Evolutionary conservation across 2,329 filamentous ascomycete species (phyloP).

Genomic region (Fusarium poae): DNA sequence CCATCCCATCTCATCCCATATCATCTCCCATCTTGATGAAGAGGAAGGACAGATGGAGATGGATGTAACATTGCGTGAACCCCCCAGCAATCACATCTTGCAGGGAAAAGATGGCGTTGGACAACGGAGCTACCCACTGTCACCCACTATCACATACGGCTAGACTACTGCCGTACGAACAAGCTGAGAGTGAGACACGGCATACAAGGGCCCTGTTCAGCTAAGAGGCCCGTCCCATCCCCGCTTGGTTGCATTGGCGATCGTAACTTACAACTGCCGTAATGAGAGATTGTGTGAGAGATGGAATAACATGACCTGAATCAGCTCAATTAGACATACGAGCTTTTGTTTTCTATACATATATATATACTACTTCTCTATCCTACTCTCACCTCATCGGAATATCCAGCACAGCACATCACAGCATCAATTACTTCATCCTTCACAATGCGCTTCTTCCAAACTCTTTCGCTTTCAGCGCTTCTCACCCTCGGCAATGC

Average conservation of each 20-base stretch:
- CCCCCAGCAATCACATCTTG: background rate
- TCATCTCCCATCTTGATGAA: background rate
- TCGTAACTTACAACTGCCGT: constrained; percentile 6
- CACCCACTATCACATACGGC: background rate
- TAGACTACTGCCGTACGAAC: background rate
- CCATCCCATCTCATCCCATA: background rate
- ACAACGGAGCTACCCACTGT: background rate
- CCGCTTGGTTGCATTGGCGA: constrained; percentile 1
- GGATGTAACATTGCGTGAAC: background rate
- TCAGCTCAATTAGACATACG: constrained; percentile 17
- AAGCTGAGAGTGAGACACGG: constrained; percentile 11
- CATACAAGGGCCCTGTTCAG: constrained; percentile 1
- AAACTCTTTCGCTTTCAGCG: constrained; percentile 14
- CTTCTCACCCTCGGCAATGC: constrained; percentile 35
- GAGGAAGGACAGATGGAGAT: background rate
- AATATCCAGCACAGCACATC: background rate
- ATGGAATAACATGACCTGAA: background rate
- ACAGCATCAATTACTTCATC: background rate
- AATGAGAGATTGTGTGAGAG: constrained; percentile 1
- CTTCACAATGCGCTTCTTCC: constrained; percentile 38
- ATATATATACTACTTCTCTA: background rate
- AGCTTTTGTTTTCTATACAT: background rate
- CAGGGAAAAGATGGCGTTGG: background rate
- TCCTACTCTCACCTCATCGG: background rate
- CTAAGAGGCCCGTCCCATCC: background rate